phyloP scores from a whole-genome alignment of 805 yeast genomes.

The Candida vartiovaarae region DNA sequence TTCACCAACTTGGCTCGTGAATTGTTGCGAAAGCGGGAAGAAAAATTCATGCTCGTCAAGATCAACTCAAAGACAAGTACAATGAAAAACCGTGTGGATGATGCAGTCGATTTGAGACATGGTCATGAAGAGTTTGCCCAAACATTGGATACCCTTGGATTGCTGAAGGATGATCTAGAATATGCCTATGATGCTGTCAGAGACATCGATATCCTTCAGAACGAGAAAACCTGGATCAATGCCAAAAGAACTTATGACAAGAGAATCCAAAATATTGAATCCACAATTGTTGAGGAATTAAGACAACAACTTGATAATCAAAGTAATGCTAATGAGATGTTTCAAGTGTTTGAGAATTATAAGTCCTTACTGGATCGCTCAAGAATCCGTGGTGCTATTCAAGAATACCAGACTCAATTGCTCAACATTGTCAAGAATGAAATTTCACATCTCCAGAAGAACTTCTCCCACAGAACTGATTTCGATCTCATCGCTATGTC shows the following conservation, averaged over 20 bases:
- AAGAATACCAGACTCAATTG: slow-evolving; percentile 49
- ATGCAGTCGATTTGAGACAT: slow-evolving; percentile 38
- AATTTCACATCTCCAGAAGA: slow-evolving; percentile 34
- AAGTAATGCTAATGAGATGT: slow-evolving; percentile 40
- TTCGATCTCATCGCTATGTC: slow-evolving; percentile 32
- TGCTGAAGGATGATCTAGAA: slow-evolving; percentile 26
- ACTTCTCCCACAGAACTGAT: slow-evolving; percentile 28
- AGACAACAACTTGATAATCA: slow-evolving; percentile 33
- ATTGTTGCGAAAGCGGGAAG: slow-evolving; percentile 62
- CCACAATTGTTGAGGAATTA: slow-evolving; percentile 34
- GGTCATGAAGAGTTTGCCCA: slow-evolving; percentile 44
- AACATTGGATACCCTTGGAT: slow-evolving; percentile 25
- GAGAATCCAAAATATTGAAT: slow-evolving; percentile 39
- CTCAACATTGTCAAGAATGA: slow-evolving; percentile 43
- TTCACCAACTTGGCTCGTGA: slow-evolving; percentile 67
- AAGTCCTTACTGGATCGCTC: slow-evolving; percentile 45
- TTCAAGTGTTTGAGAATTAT: slow-evolving; percentile 42
- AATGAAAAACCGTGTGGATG: slow-evolving; percentile 37
- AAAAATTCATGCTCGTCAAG: slow-evolving; percentile 59
- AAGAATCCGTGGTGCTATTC: slow-evolving; percentile 48
- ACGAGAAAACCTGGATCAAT: slow-evolving; percentile 33
- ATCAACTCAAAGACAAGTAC: slow-evolving; percentile 38
- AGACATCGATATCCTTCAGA: slow-evolving; percentile 32
- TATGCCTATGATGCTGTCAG: slow-evolving; percentile 36
- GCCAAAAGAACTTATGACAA: slow-evolving; percentile 37